phyloP scores from a whole-genome alignment of 805 yeast genomes.

The Hanseniaspora lindneri region DNA sequence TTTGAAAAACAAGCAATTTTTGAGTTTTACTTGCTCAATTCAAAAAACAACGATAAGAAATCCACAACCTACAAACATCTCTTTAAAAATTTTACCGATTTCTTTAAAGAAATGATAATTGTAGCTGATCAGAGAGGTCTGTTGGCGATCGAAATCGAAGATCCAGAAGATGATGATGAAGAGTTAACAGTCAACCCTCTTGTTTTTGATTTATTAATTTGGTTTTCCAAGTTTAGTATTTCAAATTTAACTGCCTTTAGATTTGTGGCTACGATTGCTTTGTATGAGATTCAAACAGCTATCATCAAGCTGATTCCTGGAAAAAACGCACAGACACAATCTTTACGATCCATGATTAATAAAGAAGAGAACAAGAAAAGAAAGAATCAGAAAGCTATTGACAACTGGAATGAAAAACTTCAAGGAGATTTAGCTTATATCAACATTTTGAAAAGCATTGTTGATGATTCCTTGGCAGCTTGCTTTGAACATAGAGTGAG shows the following conservation, averaged over 20 bases:
- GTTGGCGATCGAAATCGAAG: conserved; percentile 34
- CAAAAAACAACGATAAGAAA: conserved; percentile 34
- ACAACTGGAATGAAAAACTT: conserved; percentile 36
- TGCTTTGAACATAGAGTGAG: conserved; percentile 67
- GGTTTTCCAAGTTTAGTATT: conserved; percentile 66
- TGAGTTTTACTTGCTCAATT: conserved; percentile 56
- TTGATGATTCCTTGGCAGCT: conserved; percentile 54
- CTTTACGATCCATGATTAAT: conserved; percentile 30
- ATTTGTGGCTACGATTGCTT: conserved; percentile 47
- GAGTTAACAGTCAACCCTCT: conserved; percentile 18
- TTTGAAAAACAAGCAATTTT: conserved; percentile 51
- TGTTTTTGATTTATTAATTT: conserved; percentile 45
- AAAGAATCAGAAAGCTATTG: conserved; percentile 34
- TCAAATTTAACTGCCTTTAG: conserved; percentile 62
- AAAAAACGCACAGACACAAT: conserved; percentile 30
- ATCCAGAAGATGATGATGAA: conserved; percentile 29
- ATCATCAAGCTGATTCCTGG: conserved; percentile 41
- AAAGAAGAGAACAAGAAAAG: conserved; percentile 31
- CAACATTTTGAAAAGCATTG: conserved; percentile 41
- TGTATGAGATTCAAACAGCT: conserved; percentile 49
- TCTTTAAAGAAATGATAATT: conserved; percentile 42
- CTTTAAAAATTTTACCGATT: conserved; percentile 42
- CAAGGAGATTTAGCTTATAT: conserved; percentile 38
- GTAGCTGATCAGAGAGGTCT: conserved; percentile 51
- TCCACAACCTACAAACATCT: conserved; percentile 35